phyloP scores from a whole-genome alignment of 2,329 filamentous ascomycete species.

The Elsinoe ampelina region DNA sequence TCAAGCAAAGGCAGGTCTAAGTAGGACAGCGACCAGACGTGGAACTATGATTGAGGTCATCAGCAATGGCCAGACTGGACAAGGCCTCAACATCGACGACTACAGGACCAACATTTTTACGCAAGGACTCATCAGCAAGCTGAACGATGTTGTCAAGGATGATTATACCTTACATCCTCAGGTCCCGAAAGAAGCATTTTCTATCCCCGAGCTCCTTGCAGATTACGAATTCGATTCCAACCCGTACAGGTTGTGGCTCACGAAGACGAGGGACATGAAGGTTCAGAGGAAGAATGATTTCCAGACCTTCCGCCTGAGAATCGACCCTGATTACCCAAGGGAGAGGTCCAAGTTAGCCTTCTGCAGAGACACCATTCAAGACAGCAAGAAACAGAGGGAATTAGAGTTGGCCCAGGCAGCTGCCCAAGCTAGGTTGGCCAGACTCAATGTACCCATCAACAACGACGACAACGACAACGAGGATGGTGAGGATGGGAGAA shows the following conservation, averaged over 20 bases:
- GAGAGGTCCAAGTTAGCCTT: slow-evolving; percentile 5
- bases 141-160: not conserved
- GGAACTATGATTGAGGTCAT: slow-evolving; percentile 1
- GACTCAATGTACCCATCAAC: no score
- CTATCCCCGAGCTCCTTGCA: not conserved
- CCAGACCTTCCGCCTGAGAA: not conserved
- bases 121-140: not conserved
- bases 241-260: not conserved
- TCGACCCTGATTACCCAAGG: not conserved
- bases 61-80: slow-evolving; percentile 1
- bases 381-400: not conserved
- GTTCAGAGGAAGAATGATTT: no score
- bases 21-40: not conserved
- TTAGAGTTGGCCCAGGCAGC: not conserved
- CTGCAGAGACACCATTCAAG: not conserved
- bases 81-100: not conserved
- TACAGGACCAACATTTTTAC: not conserved
- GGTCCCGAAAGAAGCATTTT: not conserved
- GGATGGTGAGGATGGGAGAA: no score
- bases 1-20: not conserved
- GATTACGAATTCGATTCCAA: not conserved
- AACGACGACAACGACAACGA: no score
- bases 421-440: no score
- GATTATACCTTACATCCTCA: not conserved
- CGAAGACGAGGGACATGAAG: not conserved